phyloP scores from a whole-genome alignment of 1,284 basidiomycete species.

The Cryptococcus sp. region DNA sequence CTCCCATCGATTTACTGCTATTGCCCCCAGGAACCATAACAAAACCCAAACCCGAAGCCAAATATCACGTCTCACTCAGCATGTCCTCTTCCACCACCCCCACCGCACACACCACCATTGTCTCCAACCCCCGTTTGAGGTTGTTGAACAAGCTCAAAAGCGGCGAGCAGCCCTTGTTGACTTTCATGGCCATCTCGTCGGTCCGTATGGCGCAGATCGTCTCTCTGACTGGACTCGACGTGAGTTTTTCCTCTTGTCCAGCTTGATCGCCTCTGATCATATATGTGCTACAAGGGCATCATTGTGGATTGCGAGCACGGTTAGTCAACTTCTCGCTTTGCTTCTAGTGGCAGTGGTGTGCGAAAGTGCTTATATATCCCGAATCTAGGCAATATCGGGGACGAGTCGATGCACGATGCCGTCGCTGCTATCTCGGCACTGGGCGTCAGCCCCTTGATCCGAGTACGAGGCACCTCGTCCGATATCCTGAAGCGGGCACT shows the following conservation, averaged over 20 bases:
- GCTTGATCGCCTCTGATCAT: neutral
- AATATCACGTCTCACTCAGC: neutral
- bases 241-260: slow-evolving; percentile 15
- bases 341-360: neutral
- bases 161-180: slow-evolving; percentile 30
- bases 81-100: slow-evolving; percentile 10
- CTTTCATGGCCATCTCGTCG: slow-evolving; percentile 33
- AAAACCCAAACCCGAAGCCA: too few relatives aligned
- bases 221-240: slow-evolving; percentile 35
- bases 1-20: too few relatives aligned
- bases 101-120: slow-evolving; percentile 34
- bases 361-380: neutral
- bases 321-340: neutral
- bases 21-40: too few relatives aligned
- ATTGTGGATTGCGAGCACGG: slow-evolving; percentile 41
- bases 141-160: slow-evolving; percentile 31
- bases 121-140: slow-evolving; percentile 34
- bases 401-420: slow-evolving; percentile 40
- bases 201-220: slow-evolving; percentile 35
- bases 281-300: slow-evolving; percentile 13
- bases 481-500: slow-evolving; percentile 44
- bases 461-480: slow-evolving; percentile 28
- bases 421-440: slow-evolving; percentile 35
- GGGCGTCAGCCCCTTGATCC: slow-evolving; percentile 34
- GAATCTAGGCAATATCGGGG: slow-evolving; percentile 25